These are phyloP conservation scores for Zasmidium cellare DNA, from an alignment of 2,329 filamentous ascomycete species.

Conservation along the genomic window DNA sequence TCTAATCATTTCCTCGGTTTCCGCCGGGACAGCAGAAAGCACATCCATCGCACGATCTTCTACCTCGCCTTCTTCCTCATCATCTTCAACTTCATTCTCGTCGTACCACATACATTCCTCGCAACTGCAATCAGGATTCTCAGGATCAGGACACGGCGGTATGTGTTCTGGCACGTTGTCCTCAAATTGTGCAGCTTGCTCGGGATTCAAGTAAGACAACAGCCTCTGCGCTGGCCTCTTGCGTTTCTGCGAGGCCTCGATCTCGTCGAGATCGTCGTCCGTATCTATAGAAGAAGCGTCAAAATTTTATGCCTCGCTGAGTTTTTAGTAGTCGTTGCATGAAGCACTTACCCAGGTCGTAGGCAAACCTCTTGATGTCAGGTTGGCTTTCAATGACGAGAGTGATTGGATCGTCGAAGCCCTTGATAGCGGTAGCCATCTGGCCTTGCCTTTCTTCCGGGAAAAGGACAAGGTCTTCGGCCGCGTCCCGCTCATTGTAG, in stretches of 20 bases:
- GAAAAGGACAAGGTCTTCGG: slow-evolving; percentile 45
- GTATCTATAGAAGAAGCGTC: slow-evolving; percentile 13
- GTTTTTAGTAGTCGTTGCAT: slow-evolving; percentile 11
- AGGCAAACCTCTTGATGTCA: neutral
- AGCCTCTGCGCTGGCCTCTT: slow-evolving; percentile 12
- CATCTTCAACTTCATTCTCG: slow-evolving; percentile 15
- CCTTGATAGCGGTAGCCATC: slow-evolving; percentile 1
- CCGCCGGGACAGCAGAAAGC: too few relatives aligned
- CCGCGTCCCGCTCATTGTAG: slow-evolving; percentile 43
- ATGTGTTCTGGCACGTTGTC: too few relatives aligned
- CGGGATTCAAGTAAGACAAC: too few relatives aligned
- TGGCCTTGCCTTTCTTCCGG: slow-evolving; percentile 34
- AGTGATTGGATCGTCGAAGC: slow-evolving; percentile 1
- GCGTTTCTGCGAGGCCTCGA: slow-evolving; percentile 12
- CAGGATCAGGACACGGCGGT: neutral
- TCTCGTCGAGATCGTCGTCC: slow-evolving; percentile 29
- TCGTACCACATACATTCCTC: slow-evolving; percentile 1
- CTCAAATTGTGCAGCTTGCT: too few relatives aligned
- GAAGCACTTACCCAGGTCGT: neutral
- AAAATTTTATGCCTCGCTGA: too few relatives aligned
- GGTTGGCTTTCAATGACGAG: slow-evolving; percentile 1
- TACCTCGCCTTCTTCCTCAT: too few relatives aligned
- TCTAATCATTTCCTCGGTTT: slow-evolving; percentile 3
- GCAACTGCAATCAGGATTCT: neutral
- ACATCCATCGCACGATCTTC: too few relatives aligned